Conservation (phyloP, 495 filamentous ascomycete species). For the Letharia columbiana region DNA sequence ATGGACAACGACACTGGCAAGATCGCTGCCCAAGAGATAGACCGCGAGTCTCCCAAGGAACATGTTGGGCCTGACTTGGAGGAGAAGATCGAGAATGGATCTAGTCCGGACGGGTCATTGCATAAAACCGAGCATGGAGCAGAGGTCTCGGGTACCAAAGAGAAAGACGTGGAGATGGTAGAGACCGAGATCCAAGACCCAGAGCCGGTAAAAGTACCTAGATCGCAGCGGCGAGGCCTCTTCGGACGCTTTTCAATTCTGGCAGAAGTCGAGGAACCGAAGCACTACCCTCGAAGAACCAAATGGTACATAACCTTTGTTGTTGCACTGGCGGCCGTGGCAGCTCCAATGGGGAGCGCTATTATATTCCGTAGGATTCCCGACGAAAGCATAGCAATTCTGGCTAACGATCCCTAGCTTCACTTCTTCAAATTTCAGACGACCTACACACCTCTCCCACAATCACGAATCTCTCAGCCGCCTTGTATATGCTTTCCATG, state of each 20-base stretch:
- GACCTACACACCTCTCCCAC: constrained; percentile 60
- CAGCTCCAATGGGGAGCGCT: constrained; percentile 75
- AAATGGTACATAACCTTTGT: constrained; percentile 86
- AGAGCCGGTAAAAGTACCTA: constrained; percentile 48
- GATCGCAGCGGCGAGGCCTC: constrained; percentile 62
- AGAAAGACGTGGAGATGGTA: constrained; percentile 2
- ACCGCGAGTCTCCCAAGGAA: constrained; percentile 13
- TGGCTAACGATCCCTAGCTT: constrained; percentile 40
- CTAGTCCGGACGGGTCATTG: not conserved
- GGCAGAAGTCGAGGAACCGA: constrained; percentile 73
- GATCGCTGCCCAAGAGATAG: constrained; percentile 13
- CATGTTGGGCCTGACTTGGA: not conserved
- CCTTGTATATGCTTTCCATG: constrained; percentile 86
- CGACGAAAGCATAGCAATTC: constrained; percentile 8
- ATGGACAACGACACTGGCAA: constrained; percentile 15
- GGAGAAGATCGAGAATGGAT: constrained; percentile 13
- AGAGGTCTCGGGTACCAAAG: not conserved
- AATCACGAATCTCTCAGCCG: constrained; percentile 72
- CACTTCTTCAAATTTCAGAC: constrained; percentile 57
- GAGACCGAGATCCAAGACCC: constrained; percentile 3
- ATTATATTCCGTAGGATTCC: constrained; percentile 62
- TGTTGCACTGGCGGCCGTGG: constrained; percentile 64
- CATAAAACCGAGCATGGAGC: not conserved
- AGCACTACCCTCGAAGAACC: constrained; percentile 56
- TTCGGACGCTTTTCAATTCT: constrained; percentile 64